Base-by-base conservation (phyloP, 2,329 filamentous ascomycete species). In the Exophiala calicioides region DNA sequence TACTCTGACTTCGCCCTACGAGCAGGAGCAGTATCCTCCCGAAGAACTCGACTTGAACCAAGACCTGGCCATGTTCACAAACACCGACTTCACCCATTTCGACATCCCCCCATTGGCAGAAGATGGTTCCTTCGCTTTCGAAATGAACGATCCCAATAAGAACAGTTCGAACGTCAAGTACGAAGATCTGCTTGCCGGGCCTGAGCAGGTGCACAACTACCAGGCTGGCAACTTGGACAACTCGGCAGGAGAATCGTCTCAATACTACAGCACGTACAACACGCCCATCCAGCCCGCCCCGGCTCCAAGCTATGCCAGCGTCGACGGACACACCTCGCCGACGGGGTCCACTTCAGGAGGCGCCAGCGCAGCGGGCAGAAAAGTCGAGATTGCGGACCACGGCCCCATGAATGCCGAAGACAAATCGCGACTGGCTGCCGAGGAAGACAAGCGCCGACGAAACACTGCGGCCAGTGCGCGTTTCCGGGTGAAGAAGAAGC, bases 401-500 rank as follows among this genome's bases (percentile, higher is more conserved):
- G 34, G 36, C 19, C 10, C 32, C 13, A 5, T 82, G 50, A 78
- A 70, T 58, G 78, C 85, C 37, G 86, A 90, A 66, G 86, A 90
- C 53, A 75, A 81, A 29, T 84, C 85, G 9, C 84, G 86, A 29
- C 58, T 82, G 4, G 85, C 85, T 9, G 88, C 88, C 16, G 89
- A 95, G 67, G 89, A 95, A 69, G 89, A 95, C 66, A 94, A 94
- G 73, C 85, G 89, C 38, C 82, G 88, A 49, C 83, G 89, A 55
- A 95, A 95, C 71, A 94, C 90, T 2, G 89, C 89, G 23, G 89
- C 89, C 44, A 90, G 85, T 57, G 89, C 89, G 13, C 85, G 89
- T 38, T 95, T 95, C 78, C 85, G 89, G 50, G 82, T 93, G 65
- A 95, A 95, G 82, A 95, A 95, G 84, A 95, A 95, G 81, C 88